A percentile compares a stretch with the other conserved stretches of the same genome.
These are phyloP conservation scores for Lizonia empirigonia DNA, from an alignment of 2,329 filamentous ascomycete species.

Conservation along the genomic window DNA sequence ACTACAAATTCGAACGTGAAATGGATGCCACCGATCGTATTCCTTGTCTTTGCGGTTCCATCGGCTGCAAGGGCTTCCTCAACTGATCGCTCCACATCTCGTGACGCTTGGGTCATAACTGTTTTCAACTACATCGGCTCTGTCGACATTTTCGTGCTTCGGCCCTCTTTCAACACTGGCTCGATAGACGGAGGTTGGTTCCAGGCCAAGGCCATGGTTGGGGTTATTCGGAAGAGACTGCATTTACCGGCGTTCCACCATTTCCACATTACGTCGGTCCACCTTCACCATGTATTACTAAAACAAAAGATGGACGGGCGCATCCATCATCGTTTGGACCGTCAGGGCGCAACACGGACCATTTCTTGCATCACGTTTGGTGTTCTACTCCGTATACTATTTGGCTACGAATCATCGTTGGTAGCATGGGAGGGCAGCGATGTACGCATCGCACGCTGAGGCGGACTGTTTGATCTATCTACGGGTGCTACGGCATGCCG, in stretches of 20 bases:
- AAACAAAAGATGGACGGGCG: not conserved
- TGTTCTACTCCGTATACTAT: conserved; percentile 7
- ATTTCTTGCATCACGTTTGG: conserved; percentile 5
- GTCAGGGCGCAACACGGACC: not conserved
- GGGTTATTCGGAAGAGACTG: conserved; percentile 1
- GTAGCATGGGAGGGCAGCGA: not conserved
- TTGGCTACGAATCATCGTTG: not conserved
- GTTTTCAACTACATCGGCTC: conserved; percentile 6
- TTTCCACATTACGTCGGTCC: not conserved
- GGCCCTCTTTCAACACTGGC: conserved; percentile 15
- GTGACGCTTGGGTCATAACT: not conserved
- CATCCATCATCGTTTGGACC: not conserved
- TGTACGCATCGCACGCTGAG: not conserved
- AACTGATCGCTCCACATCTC: conserved; percentile 64
- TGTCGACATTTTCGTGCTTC: not conserved
- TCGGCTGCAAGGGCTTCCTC: conserved; percentile 97
- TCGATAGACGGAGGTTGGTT: not conserved
- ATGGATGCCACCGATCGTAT: conserved; percentile 94
- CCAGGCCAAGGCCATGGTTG: not conserved
- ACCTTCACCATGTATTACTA: conserved; percentile 8
- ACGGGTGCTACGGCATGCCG: not conserved
- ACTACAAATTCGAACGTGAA: conserved; percentile 99
- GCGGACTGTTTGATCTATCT: not conserved
- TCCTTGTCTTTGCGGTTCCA: conserved; percentile 93
- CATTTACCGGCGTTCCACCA: conserved; percentile 14